phyloP scores from a whole-genome alignment of 2,329 filamentous ascomycete species.

The Beauveria scarabaeidicola region DNA sequence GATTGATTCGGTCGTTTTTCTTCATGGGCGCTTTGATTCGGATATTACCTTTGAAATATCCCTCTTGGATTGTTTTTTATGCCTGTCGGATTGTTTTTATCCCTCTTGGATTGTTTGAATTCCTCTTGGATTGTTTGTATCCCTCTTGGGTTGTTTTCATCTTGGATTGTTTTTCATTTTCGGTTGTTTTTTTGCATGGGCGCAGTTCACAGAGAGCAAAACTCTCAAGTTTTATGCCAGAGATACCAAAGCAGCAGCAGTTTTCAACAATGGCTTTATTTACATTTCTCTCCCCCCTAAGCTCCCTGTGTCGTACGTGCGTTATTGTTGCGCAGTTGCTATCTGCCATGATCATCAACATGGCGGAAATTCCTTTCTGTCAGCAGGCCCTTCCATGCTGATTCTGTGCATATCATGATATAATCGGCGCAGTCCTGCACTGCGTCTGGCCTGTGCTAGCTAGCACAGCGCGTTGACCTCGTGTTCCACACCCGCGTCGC shows the following conservation, averaged over 20 bases:
- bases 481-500: not conserved
- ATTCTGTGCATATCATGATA: not conserved
- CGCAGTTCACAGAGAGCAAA: not conserved
- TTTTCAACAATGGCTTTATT: slow-evolving; percentile 14
- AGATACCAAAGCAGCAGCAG: slow-evolving; percentile 15
- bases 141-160: not conserved
- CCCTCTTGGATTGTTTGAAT: not conserved
- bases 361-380: not conserved
- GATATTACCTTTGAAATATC: not conserved
- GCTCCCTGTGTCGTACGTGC: slow-evolving; percentile 7
- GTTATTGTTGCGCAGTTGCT: slow-evolving; percentile 6
- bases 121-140: not conserved
- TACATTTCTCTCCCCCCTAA: slow-evolving; percentile 14
- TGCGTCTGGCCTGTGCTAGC: not conserved
- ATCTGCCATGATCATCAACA: not conserved
- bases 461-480: not conserved
- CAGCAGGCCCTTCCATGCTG: not conserved
- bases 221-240: slow-evolving; percentile 4
- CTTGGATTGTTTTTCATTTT: not conserved
- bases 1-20: not conserved
- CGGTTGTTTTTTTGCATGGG: not conserved
- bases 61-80: too few species aligned
- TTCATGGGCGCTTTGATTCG: not conserved
- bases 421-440: slow-evolving; percentile 1
- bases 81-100: not conserved